Evolutionary conservation across 106 monocot species (phyloP), one percentile per base, ranked within the genome.

Genomic region (Iris macrosiphon): DNA sequence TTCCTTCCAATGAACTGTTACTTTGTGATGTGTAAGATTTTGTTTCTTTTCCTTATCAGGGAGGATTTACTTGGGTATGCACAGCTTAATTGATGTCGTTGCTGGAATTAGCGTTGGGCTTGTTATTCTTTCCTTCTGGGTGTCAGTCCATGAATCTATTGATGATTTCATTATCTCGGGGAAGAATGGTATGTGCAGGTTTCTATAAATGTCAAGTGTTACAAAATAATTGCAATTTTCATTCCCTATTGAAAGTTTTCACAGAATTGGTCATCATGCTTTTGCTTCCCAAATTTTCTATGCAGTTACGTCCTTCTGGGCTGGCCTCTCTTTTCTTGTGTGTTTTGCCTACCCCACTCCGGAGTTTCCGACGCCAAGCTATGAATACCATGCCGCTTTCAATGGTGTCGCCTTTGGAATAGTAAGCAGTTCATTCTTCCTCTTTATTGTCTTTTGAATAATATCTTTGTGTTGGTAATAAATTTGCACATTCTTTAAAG

Each of bases 341-440:
- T 80, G 60, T 14, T 83, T 96, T 50, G 96, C 96, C 8, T 96
- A 96, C 67, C 96, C 96, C 48, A 79, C 79, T 20, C 89, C 95
- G 17, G 95, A 96, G 67, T 43, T 75, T 31, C 82, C 85, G 1
- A 96, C 89, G 13, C 96, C 96, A 43, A 96, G 89, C 61, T 96
- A 80, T 49, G 89, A 86, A 7, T 96, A 82, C 59, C 96, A 89
- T 33, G 39, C 77, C 12, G 74, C 89, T 27, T 96, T 96, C 66
- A 83, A 4, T 64, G 96, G 96, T 39, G 96, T 86, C 55, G 79
- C 75, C 23, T 86, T 89, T 72, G 96, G 96, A 76, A 74, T 89
- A n/a, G 96, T 96, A 83, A 96, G 95, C 20, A n/a, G n/a, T 56
- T 14, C 25, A 39, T 56, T 17, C 7, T 39, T 56, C 24, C 12